Base-by-base conservation (phyloP, 129 eudicot species). In the Centella asiatica region DNA sequence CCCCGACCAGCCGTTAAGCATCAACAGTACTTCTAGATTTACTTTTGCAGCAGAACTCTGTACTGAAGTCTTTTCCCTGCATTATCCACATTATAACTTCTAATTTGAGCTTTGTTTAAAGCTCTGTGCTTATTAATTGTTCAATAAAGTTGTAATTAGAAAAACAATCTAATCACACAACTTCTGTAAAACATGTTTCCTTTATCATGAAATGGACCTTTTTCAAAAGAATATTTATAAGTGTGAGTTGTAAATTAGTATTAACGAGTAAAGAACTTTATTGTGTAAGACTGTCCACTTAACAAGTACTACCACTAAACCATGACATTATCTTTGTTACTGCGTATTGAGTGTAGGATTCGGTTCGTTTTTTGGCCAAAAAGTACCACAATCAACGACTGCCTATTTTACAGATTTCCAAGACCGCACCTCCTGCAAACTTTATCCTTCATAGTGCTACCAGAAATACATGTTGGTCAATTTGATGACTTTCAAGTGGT, bases 301-400 rank as follows among this genome's bases (percentile, higher is more conserved):
- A 57, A 57, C 26, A 57, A 32, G 63, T 57, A 57, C 20, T 24
- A 57, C n/a, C 10, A 9, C 63, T 57, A 12, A 10, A 33, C 13
- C 15, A 33, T 10, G 63, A 58, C 14, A 7, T 17, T 8, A 18
- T 12, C 22, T 10, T 34, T 33, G 17, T 58, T 34, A 17, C 19
- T 34, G 37, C 28, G 33, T 57, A n/a, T 57, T n/a, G 63, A 29
- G 44, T 58, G 45, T 34, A 12, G 40, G 18, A 34, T 18, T 44
- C 27, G 10, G 20, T 15, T 6, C 0, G 33, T 32, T 10, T 34
- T 58, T 58, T 24, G n/a, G 31, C 46, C 19, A 4, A 36, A 58
- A 33, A 4, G 23, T 58, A 24, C 31, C 63, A 57, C 3, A n/a
- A 1, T 34, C 5, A 5, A 58, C 28, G 4, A 0, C n/a, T 14